A percentile compares a stretch with the other conserved stretches of the same genome.
Conservation (phyloP, 2,329 filamentous ascomycete species). For the Colletotrichum filicis region DNA sequence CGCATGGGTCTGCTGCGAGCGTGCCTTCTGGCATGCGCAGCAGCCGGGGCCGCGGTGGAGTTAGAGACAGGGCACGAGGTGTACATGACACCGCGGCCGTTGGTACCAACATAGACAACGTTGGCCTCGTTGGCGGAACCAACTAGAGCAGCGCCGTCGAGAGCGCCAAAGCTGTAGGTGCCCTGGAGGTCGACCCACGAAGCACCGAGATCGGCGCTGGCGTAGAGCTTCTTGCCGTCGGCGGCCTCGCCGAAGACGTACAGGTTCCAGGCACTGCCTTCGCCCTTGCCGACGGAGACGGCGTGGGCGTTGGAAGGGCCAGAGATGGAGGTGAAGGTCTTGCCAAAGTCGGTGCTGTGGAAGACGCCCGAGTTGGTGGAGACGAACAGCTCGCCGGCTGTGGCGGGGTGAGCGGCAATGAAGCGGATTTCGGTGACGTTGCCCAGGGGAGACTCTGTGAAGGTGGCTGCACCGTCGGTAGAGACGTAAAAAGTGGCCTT, state of each 20-base stretch:
- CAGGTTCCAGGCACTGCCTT: constrained; percentile 53
- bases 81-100: constrained; percentile 58
- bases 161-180: constrained; percentile 55
- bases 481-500: constrained; percentile 62
- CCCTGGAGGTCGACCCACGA: constrained; percentile 61
- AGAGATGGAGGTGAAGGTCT: constrained; percentile 54
- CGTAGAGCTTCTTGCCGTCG: constrained; percentile 56
- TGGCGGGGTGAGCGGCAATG: constrained; percentile 65
- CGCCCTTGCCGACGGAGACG: constrained; percentile 55
- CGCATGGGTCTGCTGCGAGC: constrained; percentile 7
- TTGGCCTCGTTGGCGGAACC: constrained; percentile 58
- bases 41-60: not conserved
- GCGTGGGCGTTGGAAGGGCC: constrained; percentile 52
- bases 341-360: constrained; percentile 62
- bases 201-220: constrained; percentile 53
- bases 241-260: constrained; percentile 59
- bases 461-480: constrained; percentile 57
- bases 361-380: constrained; percentile 66
- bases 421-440: constrained; percentile 61
- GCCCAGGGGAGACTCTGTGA: constrained; percentile 50
- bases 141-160: constrained; percentile 51
- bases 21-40: not conserved
- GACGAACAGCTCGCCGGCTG: constrained; percentile 69
- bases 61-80: constrained; percentile 22
- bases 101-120: constrained; percentile 61